phyloP scores from a whole-genome alignment of 2,329 filamentous ascomycete species.

The Arthrobotrys entomopaga region DNA sequence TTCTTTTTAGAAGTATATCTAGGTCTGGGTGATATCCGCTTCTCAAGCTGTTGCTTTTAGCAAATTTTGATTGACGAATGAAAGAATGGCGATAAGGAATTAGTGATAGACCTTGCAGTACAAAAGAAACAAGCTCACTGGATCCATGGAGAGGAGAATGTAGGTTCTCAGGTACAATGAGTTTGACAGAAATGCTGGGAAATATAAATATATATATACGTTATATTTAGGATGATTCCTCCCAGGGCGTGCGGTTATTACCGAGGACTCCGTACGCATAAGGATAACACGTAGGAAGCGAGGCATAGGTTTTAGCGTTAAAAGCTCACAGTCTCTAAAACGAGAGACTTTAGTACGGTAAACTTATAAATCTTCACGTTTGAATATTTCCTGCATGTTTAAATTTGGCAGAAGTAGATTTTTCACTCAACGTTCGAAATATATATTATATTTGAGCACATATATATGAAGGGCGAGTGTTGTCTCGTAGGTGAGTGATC shows the following conservation, averaged over 20 bases:
- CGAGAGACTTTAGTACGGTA: no score
- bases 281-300: background rate
- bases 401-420: no score
- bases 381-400: no score
- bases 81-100: background rate
- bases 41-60: background rate
- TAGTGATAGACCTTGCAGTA: background rate
- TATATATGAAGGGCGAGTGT: no score
- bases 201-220: constrained; percentile 17
- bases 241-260: background rate
- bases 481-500: no score
- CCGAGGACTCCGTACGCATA: constrained; percentile 7
- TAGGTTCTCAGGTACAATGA: background rate
- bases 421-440: no score
- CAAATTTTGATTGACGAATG: no score
- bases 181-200: background rate
- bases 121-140: background rate
- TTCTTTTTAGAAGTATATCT: no score
- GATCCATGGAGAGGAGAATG: background rate
- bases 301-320: background rate
- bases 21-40: no score
- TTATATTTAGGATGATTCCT: background rate
- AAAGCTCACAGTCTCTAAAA: background rate
- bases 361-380: no score
- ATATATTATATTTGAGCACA: no score